Percentiles rank a stretch among this genome's conserved stretches.
phyloP scores from a whole-genome alignment of 148 eudicot species.

The Amaranthus hypochondriacus region DNA sequence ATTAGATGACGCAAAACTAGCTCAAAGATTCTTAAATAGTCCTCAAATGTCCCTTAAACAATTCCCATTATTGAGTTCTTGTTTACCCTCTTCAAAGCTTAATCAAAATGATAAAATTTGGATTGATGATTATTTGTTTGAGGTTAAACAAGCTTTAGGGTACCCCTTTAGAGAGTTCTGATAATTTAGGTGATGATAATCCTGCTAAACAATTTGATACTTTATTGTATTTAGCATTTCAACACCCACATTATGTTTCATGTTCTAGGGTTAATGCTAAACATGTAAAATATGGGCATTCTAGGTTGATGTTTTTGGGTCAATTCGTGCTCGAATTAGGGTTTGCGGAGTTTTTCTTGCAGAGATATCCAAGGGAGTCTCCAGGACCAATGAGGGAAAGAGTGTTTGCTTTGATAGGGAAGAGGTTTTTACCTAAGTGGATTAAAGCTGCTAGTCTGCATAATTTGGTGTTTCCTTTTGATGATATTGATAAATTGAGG shows the following conservation, averaged over 20 bases:
- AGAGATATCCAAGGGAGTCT: constrained; percentile 75
- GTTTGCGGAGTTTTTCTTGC: constrained; percentile 87
- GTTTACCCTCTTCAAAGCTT: constrained; percentile 61
- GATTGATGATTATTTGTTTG: constrained; percentile 89
- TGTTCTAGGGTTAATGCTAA: constrained; percentile 74
- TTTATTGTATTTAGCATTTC: constrained; percentile 80
- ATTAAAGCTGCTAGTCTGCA: constrained; percentile 86
- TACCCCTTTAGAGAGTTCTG: constrained; percentile 81
- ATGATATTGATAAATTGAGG: constrained; percentile 68
- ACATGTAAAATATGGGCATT: constrained; percentile 80
- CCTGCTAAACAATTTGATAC: constrained; percentile 95
- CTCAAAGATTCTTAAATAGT: constrained; percentile 70
- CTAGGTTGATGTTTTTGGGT: constrained; percentile 83
- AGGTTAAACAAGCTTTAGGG: constrained; percentile 90
- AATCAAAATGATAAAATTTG: constrained; percentile 64
- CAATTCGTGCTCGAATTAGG: constrained; percentile 83
- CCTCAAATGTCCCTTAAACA: constrained; percentile 83
- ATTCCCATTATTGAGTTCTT: constrained; percentile 85
- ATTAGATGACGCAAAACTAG: constrained; percentile 67
- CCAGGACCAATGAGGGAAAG: constrained; percentile 93
- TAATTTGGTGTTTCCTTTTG: constrained; percentile 82
- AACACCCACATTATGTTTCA: constrained; percentile 61
- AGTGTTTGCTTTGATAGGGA: constrained; percentile 74
- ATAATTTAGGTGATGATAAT: constrained; percentile 61
- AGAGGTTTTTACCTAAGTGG: constrained; percentile 66